Evolutionary conservation across 2,329 filamentous ascomycete genomes (phyloP).

Genomic region (Ophiostoma ips): DNA sequence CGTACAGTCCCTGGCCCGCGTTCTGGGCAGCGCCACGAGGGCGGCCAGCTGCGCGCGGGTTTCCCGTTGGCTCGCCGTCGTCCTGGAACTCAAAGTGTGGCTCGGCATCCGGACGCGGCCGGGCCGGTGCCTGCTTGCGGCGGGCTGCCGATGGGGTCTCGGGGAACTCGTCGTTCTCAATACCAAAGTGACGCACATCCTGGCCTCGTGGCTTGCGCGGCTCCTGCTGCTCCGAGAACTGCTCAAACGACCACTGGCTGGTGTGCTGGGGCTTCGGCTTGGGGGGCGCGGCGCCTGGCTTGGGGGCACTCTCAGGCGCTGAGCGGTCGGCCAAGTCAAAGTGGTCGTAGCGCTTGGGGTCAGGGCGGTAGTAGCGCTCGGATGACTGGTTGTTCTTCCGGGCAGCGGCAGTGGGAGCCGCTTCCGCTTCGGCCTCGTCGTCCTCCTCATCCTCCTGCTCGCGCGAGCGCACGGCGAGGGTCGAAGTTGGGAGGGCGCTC

Average conservation of each 20-base stretch:
- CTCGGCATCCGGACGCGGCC: constrained; percentile 65
- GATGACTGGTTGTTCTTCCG: constrained; percentile 26
- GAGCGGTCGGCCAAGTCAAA: constrained; percentile 65
- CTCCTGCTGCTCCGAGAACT: constrained; percentile 60
- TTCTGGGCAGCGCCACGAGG: constrained; percentile 47
- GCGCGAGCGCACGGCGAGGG: constrained; percentile 31
- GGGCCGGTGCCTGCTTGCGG: constrained; percentile 43
- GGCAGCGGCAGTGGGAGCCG: constrained; percentile 19
- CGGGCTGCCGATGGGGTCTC: constrained; percentile 35
- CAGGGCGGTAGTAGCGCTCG: constrained; percentile 43
- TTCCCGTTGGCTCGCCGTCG: constrained; percentile 46
- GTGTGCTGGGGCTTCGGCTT: constrained; percentile 47
- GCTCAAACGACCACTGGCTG: constrained; percentile 76
- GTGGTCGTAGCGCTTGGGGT: constrained; percentile 71
- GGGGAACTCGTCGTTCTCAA: constrained; percentile 47
- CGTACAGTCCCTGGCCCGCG: constrained; percentile 58
- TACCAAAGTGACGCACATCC: constrained; percentile 67
- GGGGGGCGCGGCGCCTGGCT: constrained; percentile 26
- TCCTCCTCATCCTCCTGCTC: constrained; percentile 30
- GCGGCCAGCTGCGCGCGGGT: constrained; percentile 27
- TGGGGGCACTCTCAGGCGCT: constrained; percentile 32
- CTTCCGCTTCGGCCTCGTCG: constrained; percentile 21
- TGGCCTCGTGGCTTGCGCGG: constrained; percentile 49
- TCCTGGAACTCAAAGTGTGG: constrained; percentile 76
- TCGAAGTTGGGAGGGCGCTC: constrained; percentile 13